Percentiles rank a stretch among this genome's conserved stretches.
Conservation (phyloP, 768 basidiomycete species). For the Hemileccinum impolitum region DNA sequence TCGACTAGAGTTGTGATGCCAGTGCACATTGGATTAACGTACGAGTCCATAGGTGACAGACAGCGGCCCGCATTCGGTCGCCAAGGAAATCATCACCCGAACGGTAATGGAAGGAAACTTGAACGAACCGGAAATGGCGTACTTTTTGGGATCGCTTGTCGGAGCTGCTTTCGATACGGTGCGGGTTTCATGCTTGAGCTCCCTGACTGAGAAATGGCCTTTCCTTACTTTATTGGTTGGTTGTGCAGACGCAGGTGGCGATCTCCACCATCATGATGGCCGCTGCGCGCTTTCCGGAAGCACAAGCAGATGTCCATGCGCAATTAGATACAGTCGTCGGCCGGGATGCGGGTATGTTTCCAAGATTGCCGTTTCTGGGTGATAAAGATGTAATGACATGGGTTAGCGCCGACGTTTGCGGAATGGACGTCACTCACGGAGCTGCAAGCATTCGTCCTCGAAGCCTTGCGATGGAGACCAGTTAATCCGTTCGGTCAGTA, state of each 20-base stretch:
- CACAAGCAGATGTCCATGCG: conserved; percentile 34
- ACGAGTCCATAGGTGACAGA: conserved; percentile 7
- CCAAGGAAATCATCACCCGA: conserved; percentile 49
- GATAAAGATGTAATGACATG: not conserved
- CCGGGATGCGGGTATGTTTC: conserved; percentile 29
- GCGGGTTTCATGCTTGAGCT: conserved; percentile 1
- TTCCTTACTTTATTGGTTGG: not conserved
- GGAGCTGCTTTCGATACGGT: conserved; percentile 61
- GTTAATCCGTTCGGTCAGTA: conserved; percentile 30
- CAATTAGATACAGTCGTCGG: conserved; percentile 38
- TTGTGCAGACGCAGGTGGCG: conserved; percentile 23
- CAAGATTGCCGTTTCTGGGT: not conserved
- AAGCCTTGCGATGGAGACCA: conserved; percentile 39
- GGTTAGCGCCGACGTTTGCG: conserved; percentile 37
- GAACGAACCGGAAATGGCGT: conserved; percentile 51
- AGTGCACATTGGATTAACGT: not conserved
- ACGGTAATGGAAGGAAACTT: conserved; percentile 45
- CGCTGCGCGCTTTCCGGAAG: conserved; percentile 34
- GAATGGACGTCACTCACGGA: conserved; percentile 33
- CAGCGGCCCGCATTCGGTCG: conserved; percentile 36
- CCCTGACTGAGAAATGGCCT: not conserved
- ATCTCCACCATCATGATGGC: conserved; percentile 35
- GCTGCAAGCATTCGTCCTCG: conserved; percentile 37
- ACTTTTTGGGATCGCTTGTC: conserved; percentile 58
- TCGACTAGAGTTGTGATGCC: not conserved